A percentile compares a stretch with the other conserved stretches of the same genome.
These are phyloP conservation scores for Talaromyces sp. DNA, from an alignment of 2,329 filamentous ascomycete species.

Conservation along the genomic window DNA sequence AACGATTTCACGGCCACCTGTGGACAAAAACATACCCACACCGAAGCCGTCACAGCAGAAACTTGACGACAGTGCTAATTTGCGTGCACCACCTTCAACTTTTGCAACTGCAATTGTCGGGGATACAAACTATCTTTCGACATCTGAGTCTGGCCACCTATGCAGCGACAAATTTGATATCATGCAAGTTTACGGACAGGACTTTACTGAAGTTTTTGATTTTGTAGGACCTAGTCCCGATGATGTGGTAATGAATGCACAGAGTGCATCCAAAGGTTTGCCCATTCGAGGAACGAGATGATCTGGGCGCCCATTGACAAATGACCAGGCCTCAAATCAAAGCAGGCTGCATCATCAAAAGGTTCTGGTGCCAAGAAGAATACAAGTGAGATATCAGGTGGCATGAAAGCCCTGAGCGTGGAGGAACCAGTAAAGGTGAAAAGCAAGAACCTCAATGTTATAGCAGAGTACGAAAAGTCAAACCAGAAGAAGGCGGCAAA, in stretches of 20 bases:
- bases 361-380: conserved; percentile 35
- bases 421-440: conserved; percentile 50
- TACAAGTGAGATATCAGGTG: conserved; percentile 41
- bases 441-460: conserved; percentile 76
- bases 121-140: conserved; percentile 16
- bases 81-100: conserved; percentile 44
- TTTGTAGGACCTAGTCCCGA: conserved; percentile 88
- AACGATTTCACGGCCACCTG: not conserved
- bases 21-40: conserved; percentile 4
- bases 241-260: conserved; percentile 79
- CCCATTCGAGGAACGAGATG: conserved; percentile 33
- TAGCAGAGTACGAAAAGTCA: conserved; percentile 71
- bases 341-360: conserved; percentile 33
- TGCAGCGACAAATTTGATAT: conserved; percentile 27
- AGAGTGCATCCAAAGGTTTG: conserved; percentile 73
- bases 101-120: conserved; percentile 45
- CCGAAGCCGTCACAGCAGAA: conserved; percentile 13
- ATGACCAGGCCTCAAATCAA: conserved; percentile 40
- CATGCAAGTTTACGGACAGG: conserved; percentile 32
- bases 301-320: conserved; percentile 32
- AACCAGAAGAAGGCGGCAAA: conserved; percentile 75
- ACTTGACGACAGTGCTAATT: conserved; percentile 14
- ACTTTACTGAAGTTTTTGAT: conserved; percentile 43
- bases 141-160: conserved; percentile 29
- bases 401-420: conserved; percentile 43